These are phyloP conservation scores for Lichtheimia hyalospora DNA, from an alignment of 371 early-diverging fungal genomes.

Conservation along the genomic window DNA sequence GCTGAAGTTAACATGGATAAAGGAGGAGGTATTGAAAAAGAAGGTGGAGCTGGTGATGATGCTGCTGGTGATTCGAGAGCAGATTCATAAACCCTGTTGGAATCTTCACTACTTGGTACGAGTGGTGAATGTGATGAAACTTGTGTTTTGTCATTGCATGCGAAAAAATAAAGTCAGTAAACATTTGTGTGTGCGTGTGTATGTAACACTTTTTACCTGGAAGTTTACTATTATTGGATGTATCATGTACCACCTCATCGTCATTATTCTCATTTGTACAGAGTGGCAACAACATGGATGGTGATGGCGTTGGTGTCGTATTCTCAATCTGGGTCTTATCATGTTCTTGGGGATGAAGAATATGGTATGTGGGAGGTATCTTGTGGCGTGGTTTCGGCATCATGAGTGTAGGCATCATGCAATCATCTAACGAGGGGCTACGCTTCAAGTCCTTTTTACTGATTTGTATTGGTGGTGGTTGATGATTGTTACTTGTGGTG, in stretches of 20 bases:
- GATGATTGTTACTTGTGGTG: neutral
- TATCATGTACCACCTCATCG: neutral
- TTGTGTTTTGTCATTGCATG: neutral
- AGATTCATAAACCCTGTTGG: conserved; percentile 13
- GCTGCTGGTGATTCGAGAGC: conserved; percentile 10
- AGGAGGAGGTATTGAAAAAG: neutral
- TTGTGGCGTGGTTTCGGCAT: conserved; percentile 23
- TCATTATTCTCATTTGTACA: too few species aligned
- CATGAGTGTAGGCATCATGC: conserved; percentile 5
- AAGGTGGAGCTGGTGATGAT: conserved; percentile 2
- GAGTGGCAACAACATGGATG: conserved; percentile 3
- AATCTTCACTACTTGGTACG: conserved; percentile 14
- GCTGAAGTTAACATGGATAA: neutral
- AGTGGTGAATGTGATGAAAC: neutral
- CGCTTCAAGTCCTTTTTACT: neutral
- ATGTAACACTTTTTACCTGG: neutral
- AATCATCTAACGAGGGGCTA: neutral
- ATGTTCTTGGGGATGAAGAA: conserved; percentile 3
- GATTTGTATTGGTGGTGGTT: neutral
- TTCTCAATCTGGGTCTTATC: conserved; percentile 18
- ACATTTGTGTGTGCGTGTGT: too few species aligned
- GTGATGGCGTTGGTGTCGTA: neutral
- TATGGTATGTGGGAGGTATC: conserved; percentile 12
- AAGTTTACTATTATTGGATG: neutral
- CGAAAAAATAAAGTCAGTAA: neutral